Percentiles rank a stretch among this genome's conserved stretches.
Conservation (phyloP, 164 flowering plant genomes). For the Magnolia officinalis region DNA sequence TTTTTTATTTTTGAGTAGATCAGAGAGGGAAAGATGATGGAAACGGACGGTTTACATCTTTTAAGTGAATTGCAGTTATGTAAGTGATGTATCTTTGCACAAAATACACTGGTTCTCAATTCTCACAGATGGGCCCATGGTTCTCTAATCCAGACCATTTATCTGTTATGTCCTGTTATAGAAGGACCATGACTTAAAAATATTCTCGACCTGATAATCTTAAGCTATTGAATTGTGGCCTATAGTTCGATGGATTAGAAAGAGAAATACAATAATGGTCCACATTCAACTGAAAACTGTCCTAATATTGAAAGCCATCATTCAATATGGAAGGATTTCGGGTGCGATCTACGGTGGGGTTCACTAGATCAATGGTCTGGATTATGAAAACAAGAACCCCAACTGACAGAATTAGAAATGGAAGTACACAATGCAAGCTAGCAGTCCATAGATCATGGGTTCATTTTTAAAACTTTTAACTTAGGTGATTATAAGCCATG, state of each 20-base stretch:
- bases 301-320: neutral
- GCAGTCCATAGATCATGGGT: too few species aligned
- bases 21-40: neutral
- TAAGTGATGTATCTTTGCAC: neutral
- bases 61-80: neutral
- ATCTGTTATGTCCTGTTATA: neutral
- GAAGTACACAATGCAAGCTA: too few species aligned
- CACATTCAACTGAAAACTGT: neutral
- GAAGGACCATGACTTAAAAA: neutral
- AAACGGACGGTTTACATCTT: neutral
- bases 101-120: neutral
- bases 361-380: too few species aligned
- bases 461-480: too few species aligned
- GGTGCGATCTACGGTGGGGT: neutral
- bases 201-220: neutral
- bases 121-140: neutral
- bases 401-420: too few species aligned
- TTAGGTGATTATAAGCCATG: too few species aligned
- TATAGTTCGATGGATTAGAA: neutral
- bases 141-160: neutral
- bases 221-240: neutral
- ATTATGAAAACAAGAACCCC: too few species aligned
- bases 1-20: neutral
- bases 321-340: neutral
- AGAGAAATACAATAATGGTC: neutral